phyloP scores from a whole-genome alignment of 2,329 filamentous ascomycete genomes.

The Phaeosphaeria sp. region DNA sequence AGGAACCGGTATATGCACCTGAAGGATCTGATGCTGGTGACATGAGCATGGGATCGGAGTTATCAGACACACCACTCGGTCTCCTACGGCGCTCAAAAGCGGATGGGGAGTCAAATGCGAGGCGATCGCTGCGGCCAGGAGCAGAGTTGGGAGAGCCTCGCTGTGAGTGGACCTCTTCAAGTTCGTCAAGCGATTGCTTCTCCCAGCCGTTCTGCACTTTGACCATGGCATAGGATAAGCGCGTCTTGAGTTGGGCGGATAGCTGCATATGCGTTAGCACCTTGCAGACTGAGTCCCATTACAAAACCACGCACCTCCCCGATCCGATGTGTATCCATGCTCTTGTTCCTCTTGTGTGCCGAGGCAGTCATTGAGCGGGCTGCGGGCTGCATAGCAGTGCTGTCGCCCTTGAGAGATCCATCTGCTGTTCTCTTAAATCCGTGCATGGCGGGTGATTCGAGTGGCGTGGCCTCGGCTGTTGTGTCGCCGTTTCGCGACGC shows the following conservation, averaged over 20 bases:
- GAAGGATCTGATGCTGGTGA: conserved; percentile 40
- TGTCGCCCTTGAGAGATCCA: conserved; percentile 66
- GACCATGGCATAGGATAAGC: conserved; percentile 90
- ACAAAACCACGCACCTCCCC: conserved; percentile 69
- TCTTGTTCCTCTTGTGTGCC: conserved; percentile 74
- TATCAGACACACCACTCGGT: conserved; percentile 45
- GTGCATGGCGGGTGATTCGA: conserved; percentile 49
- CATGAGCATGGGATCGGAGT: conserved; percentile 42
- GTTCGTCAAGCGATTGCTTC: conserved; percentile 75
- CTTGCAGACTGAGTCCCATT: conserved; percentile 10
- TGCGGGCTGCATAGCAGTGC: conserved; percentile 20
- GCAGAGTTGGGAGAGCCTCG: conserved; percentile 67
- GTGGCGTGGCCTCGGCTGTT: conserved; percentile 49
- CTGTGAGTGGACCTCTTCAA: conserved; percentile 77
- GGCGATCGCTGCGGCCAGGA: conserved; percentile 54
- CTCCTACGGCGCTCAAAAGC: conserved; percentile 34
- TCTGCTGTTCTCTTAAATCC: conserved; percentile 78
- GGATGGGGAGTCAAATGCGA: conserved; percentile 40
- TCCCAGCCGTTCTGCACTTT: conserved; percentile 91
- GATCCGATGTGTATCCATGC: conserved; percentile 72
- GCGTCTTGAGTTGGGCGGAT: conserved; percentile 79
- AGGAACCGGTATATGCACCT: conserved; percentile 28
- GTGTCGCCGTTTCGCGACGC: conserved; percentile 36
- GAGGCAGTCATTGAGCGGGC: conserved; percentile 5
- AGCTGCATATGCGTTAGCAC: conserved; percentile 59